phyloP scores from a whole-genome alignment of 2,329 filamentous ascomycete genomes.

The Fusarium subtropicale region DNA sequence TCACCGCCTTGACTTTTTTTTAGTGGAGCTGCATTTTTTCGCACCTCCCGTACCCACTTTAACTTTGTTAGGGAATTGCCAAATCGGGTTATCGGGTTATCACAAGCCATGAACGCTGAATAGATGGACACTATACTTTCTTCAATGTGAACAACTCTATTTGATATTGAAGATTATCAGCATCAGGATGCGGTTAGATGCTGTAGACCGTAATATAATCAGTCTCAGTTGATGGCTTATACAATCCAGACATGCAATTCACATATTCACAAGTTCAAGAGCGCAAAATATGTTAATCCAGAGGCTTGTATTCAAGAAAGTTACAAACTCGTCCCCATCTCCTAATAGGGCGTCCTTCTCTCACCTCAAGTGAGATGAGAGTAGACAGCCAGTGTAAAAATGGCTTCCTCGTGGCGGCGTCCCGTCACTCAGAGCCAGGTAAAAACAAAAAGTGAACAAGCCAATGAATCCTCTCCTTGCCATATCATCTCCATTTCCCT shows the following conservation, averaged over 20 bases:
- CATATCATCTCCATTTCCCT: conserved; percentile 24
- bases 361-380: conserved; percentile 19
- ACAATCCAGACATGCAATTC: neutral
- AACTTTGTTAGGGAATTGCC: neutral
- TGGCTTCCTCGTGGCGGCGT: conserved; percentile 39
- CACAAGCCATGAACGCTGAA: neutral
- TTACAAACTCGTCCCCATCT: conserved; percentile 13
- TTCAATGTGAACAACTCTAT: neutral
- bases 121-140: neutral
- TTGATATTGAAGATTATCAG: neutral
- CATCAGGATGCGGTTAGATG: no score
- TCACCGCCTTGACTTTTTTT: conserved; percentile 48
- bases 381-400: conserved; percentile 14
- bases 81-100: conserved; percentile 20
- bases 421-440: conserved; percentile 37
- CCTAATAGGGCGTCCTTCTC: conserved; percentile 3
- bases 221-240: neutral
- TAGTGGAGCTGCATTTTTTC: conserved; percentile 37
- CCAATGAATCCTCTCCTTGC: conserved; percentile 27
- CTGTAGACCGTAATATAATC: neutral
- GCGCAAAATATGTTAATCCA: conserved; percentile 4
- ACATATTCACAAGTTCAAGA: neutral
- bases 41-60: neutral
- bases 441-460: conserved; percentile 27
- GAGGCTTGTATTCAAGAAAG: conserved; percentile 43